Evolutionary conservation across 805 yeast genomes (phyloP), one percentile per base, ranked within the genome.

Genomic region (Debaryomyces tyrocola): DNA sequence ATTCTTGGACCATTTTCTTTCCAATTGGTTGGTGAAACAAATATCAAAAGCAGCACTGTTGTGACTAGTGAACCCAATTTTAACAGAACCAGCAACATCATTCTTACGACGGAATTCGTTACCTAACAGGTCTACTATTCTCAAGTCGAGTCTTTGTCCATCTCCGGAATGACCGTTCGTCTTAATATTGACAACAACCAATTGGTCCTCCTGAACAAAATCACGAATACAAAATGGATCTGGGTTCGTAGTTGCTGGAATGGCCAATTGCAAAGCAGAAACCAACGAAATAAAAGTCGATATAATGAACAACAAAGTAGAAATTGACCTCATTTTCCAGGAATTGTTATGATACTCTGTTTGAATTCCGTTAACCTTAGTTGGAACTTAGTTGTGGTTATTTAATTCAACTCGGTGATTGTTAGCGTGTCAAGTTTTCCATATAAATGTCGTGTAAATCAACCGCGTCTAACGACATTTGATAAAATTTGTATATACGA

Each of bases 181-280:
- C 49, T 81, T 78, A 57, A 90, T 79, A 54, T 84, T 85, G 47
- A 91, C 87, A 39, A 92, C 96, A 21, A 92, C 98, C 54, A 91
- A 69, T 63, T 89, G 92, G 47, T 90, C 91, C 55, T 83, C 87
- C 41, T 79, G 73, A 45, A 88, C 95, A 62, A 92, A 92, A 66
- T 94, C 97, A 65, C 99, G 87, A 54, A 94, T 79, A 74, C 99
- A 94, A 48, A 85, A 80, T 33, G 92, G 91, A 28, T 70, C 63
- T 51, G 79, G 68, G 58, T 67, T 64, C 3, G 67, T 57, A 6
- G 58, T 62, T 15, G 85, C 83, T 44, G 75, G 77, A 15, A 82
- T 65, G 41, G 81, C 85, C 55, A 81, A 69, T 58, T 74, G 80
- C 51, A 82, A 67, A 11, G 77, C 78, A 20, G 54, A 50, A 18